Evolutionary conservation across 2,329 filamentous ascomycete genomes (phyloP), one percentile per base, ranked within the genome.

Genomic region (Fusarium pseudoanthophilum): DNA sequence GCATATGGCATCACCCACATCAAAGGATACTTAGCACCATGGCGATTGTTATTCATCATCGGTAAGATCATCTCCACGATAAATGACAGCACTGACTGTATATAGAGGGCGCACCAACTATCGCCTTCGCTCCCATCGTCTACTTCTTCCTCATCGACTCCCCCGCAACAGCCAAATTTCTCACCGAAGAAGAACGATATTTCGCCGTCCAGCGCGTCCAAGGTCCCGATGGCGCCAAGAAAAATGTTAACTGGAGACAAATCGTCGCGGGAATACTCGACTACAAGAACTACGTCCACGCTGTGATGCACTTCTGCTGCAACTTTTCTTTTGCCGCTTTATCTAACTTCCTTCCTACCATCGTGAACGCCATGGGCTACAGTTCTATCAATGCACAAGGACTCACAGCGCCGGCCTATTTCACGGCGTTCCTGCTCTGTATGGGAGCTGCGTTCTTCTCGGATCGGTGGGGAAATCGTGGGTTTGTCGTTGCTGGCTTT

Each of bases 111-210:
- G 62, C 62, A 2, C 73, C 73, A 0, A 71, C 73, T 0, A 67
- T 75, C 1, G 36, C 65, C 8, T 65, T 75, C 1, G 71, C 73
- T 0, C 52, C 64, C 0, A 21, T 75, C 0, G 68, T 74, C 7
- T 75, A 66, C 30, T 74, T 75, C 30, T 75, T 72, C 15, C 55
- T 75, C 2, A 60, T 67, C 21, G 73, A 75, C 39, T 75, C 68
- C 4, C 67, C 73, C 1, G 57, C 61, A 11, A 74, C 57, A 0
- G 64, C 73, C 11, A 69, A 36, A 0, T 75, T 74, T 15, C 26
- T 75, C 0, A 69, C 30, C 1, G 60, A 66, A 1, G 64, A 75
- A 5, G 73, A 75, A 15, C 59, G 26, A 15, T 37, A 34, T 0
- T 40, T 53, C 3, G 68, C 73, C 0, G 46, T 64, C 2, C 64